These are phyloP conservation scores for Polytrichum commune DNA, from an alignment of 225 moss, liverwort and hornwort species.

Conservation along the genomic window DNA sequence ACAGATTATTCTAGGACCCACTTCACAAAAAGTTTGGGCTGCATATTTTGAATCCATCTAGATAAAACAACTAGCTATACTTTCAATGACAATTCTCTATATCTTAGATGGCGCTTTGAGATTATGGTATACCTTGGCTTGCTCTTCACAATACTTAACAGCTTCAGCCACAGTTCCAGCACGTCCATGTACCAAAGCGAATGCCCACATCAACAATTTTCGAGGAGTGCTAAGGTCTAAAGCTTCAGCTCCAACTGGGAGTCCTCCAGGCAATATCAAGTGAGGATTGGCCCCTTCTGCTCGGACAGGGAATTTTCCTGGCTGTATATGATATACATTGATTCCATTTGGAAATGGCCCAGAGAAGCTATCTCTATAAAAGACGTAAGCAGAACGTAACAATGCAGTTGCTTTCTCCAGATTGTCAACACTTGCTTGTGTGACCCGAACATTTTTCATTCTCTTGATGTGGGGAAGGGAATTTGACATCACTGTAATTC, in stretches of 20 bases:
- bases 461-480: constrained; percentile 51
- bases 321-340: constrained; percentile 61
- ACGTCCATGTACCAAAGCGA: constrained; percentile 81
- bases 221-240: constrained; percentile 88
- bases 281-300: constrained; percentile 31
- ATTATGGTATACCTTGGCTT: constrained; percentile 64
- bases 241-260: constrained; percentile 46
- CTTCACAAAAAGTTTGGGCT: no score
- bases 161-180: constrained; percentile 77
- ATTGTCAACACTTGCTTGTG: constrained; percentile 67
- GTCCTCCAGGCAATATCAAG: constrained; percentile 31
- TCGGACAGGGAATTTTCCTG: constrained; percentile 38
- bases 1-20: no score
- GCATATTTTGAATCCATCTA: not conserved
- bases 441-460: constrained; percentile 71
- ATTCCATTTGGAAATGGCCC: constrained; percentile 89
- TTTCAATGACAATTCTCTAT: not conserved
- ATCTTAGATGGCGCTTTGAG: constrained; percentile 4
- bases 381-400: constrained; percentile 77
- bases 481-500: constrained; percentile 29
- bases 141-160: constrained; percentile 96
- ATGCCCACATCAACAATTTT: constrained; percentile 93
- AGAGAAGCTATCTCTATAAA: constrained; percentile 86
- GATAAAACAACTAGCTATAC: not conserved
- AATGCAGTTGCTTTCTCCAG: constrained; percentile 75